Percentiles rank a stretch among this genome's conserved stretches.
Conservation (phyloP, 2,329 filamentous ascomycete genomes). For the Pezicula rhizophila region DNA sequence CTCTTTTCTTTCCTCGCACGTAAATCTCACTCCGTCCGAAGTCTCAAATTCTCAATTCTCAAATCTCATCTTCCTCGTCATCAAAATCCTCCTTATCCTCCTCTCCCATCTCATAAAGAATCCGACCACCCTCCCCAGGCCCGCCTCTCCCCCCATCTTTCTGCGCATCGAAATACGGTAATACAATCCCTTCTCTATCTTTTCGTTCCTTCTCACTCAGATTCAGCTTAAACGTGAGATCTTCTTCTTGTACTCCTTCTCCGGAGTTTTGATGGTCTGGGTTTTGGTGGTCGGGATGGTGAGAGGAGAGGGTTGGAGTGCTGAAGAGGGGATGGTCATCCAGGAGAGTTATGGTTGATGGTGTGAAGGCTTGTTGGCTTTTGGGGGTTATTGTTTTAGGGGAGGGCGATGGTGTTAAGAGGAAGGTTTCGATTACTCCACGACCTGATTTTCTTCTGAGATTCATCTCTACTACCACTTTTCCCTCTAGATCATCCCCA, state of each 20-base stretch:
- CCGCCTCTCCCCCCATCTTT: slow-evolving; percentile 60
- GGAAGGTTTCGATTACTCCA: slow-evolving; percentile 50
- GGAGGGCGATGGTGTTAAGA: slow-evolving; percentile 32
- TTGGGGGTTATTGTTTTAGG: slow-evolving; percentile 23
- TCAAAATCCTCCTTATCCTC: slow-evolving; percentile 98
- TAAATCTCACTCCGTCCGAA: neutral
- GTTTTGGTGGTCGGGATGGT: slow-evolving; percentile 20
- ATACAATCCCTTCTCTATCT: slow-evolving; percentile 80
- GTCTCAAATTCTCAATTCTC: neutral
- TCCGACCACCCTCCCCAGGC: slow-evolving; percentile 80
- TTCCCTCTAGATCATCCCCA: slow-evolving; percentile 30
- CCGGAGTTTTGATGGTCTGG: slow-evolving; percentile 27
- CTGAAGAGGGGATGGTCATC: slow-evolving; percentile 71
- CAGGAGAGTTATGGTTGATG: slow-evolving; percentile 45
- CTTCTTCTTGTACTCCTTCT: slow-evolving; percentile 43
- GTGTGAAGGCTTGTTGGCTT: slow-evolving; percentile 2
- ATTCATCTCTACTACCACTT: slow-evolving; percentile 77
- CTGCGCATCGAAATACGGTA: slow-evolving; percentile 97
- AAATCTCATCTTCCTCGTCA: slow-evolving; percentile 64
- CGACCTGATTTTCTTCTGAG: slow-evolving; percentile 58
- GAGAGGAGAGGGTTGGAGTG: too few relatives aligned
- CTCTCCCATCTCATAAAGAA: slow-evolving; percentile 91
- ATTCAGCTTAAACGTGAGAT: slow-evolving; percentile 78
- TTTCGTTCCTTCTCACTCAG: slow-evolving; percentile 85
- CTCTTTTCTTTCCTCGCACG: too few relatives aligned